Evolutionary conservation across 768 basidiomycete genomes (phyloP).

Genomic region (Naganishia vaughanmartiniae): DNA sequence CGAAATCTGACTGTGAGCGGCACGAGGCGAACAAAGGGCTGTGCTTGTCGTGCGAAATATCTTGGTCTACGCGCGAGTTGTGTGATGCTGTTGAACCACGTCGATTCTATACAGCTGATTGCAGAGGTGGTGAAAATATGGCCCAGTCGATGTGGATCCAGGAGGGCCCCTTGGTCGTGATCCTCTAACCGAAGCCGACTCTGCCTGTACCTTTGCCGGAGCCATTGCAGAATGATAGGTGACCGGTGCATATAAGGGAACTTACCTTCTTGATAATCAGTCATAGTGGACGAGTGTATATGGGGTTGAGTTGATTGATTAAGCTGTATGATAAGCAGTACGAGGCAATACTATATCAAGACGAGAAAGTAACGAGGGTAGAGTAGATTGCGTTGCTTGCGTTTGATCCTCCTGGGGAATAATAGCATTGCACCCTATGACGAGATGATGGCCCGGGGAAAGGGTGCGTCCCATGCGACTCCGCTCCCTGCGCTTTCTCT

Average conservation of each 20-base stretch:
- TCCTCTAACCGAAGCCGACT: slow-evolving; percentile 7
- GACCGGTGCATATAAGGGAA: background rate
- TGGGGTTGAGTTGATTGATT: background rate
- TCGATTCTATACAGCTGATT: too few species aligned
- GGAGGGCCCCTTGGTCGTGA: background rate
- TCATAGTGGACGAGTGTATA: background rate
- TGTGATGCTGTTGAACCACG: too few species aligned
- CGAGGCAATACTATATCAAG: background rate
- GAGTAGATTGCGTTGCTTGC: too few species aligned
- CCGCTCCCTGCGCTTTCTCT: background rate
- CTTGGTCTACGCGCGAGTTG: background rate
- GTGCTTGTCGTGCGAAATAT: background rate
- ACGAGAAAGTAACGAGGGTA: too few species aligned
- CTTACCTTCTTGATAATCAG: slow-evolving; percentile 23
- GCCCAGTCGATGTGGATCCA: background rate
- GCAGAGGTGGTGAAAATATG: background rate
- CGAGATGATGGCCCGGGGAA: background rate
- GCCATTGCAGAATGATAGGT: background rate
- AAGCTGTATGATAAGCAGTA: background rate
- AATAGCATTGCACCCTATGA: background rate
- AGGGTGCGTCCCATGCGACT: background rate
- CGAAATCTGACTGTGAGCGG: background rate
- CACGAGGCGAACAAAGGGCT: background rate
- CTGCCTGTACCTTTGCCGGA: slow-evolving; percentile 1
- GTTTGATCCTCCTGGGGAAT: background rate